Evolutionary conservation across 2,329 filamentous ascomycete genomes (phyloP), one percentile per base, ranked within the genome.

Genomic region (Pseudocercospora pini-densiflorae): DNA sequence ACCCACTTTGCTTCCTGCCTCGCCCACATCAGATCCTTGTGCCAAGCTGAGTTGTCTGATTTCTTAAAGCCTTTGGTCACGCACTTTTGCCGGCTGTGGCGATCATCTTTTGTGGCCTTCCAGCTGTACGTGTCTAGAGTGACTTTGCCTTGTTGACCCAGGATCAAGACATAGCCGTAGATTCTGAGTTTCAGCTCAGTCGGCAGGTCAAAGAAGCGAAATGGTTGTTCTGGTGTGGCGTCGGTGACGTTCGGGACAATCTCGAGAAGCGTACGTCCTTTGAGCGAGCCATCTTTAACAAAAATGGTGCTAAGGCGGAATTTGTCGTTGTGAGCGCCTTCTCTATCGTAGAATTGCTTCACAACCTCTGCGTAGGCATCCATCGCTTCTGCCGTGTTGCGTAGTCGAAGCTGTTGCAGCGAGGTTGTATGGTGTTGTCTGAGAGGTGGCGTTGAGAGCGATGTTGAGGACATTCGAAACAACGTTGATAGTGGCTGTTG

Each of bases 131-230:
- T 40, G 7, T 40, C 36, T 40, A 40, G 36, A 16, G 36, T 40
- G 3, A 40, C 36, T 16, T 14, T 5, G 14, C 36, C 36, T 40
- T 16, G 5, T 14, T 40, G 6, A 5, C 40, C 40, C 5, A 43
- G 8, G 3, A 6, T 51, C 47, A 72, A 61, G 10, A 69, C 31
- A 27, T 65, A 68, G 29, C 59, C 59, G 54, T 66, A 72, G 51
- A 72, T 69, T 3, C 64, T 45, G 14, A 51, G 36, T 2, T 69
- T 65, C 1, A 73, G 54, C 63, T 74, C 72, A 1, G 68, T 23
- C 5, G 71, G 70, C 0, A 73, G 55, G 16, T 71, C 68, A 24
- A 72, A 36, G 60, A 74, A 66, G 45, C 54, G 62, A 27, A 70
- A 71, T 47, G 60, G 60, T 1, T 47, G 61, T 10, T 66, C 67